phyloP scores from a whole-genome alignment of 495 filamentous ascomycete species.

The Parathielavia appendiculata region DNA sequence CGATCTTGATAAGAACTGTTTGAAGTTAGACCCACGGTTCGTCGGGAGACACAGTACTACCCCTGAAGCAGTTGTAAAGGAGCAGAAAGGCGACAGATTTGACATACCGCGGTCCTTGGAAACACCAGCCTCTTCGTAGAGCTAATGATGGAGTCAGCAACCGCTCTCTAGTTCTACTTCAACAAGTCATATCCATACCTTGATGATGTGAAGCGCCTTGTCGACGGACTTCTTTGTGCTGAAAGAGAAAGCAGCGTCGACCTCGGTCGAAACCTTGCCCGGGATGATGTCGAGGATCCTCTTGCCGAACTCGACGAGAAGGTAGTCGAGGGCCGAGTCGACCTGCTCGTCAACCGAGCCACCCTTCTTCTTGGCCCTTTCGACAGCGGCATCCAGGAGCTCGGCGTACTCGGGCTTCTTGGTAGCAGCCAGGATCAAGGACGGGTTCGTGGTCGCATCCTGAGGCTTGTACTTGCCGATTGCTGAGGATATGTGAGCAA shows the following conservation, averaged over 20 bases:
- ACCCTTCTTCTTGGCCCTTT: conserved; percentile 73
- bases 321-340: conserved; percentile 78
- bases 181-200: conserved; percentile 55
- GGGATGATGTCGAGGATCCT: conserved; percentile 96
- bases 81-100: too few species aligned
- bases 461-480: conserved; percentile 99
- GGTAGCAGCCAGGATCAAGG: conserved; percentile 92
- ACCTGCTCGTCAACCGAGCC: conserved; percentile 66
- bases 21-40: too few species aligned
- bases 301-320: conserved; percentile 95
- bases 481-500: conserved; percentile 51
- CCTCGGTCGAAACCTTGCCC: conserved; percentile 97
- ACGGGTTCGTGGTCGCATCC: conserved; percentile 99
- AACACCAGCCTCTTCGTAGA: conserved; percentile 89
- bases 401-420: conserved; percentile 97
- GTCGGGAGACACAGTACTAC: too few species aligned
- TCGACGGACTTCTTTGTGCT: conserved; percentile 85
- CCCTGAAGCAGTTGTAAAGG: too few species aligned
- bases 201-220: conserved; percentile 96
- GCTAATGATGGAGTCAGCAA: conserved; percentile 43
- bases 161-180: neutral
- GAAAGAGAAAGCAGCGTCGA: conserved; percentile 95
- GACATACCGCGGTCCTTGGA: conserved; percentile 64
- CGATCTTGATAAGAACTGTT: conserved; percentile 76
- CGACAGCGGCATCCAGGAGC: conserved; percentile 82